A percentile compares a stretch with the other conserved stretches of the same genome.
Conservation (phyloP, 768 basidiomycete genomes). For the Mycena floridula region DNA sequence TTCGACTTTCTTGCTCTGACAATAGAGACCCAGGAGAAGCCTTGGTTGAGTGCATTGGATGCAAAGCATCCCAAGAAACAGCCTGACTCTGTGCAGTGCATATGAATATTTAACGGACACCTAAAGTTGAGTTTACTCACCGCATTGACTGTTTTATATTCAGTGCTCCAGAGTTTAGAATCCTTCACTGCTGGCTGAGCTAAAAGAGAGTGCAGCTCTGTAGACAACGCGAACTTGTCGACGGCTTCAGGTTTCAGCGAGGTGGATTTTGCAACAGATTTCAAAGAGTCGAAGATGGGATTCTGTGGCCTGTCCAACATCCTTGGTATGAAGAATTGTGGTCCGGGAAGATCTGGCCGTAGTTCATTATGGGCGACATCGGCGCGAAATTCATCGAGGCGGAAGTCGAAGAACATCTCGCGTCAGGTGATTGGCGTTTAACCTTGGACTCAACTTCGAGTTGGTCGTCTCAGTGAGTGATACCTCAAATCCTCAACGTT, state of each 20-base stretch:
- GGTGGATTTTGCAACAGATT: slow-evolving; percentile 18
- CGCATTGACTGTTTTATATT: slow-evolving; percentile 1
- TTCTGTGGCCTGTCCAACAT: slow-evolving; percentile 72
- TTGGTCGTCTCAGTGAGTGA: no score
- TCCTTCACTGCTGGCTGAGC: not conserved
- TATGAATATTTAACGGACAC: not conserved
- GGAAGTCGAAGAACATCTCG: no score
- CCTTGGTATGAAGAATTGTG: slow-evolving; percentile 67
- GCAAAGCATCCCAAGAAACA: slow-evolving; percentile 60
- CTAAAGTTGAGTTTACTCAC: not conserved
- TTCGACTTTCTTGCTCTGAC: slow-evolving; percentile 54
- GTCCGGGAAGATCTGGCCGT: no score
- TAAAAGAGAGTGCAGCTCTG: not conserved
- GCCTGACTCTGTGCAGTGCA: slow-evolving; percentile 33
- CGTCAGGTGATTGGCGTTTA: no score
- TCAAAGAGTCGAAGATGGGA: slow-evolving; percentile 62
- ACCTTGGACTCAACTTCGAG: no score
- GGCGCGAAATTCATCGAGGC: no score
- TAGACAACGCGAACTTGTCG: not conserved
- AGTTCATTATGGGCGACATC: no score
- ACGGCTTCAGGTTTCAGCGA: slow-evolving; percentile 10
- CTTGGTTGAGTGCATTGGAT: slow-evolving; percentile 22
- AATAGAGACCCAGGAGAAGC: slow-evolving; percentile 49
- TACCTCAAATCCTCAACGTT: no score
- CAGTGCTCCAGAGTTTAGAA: not conserved